Base-by-base conservation (phyloP, 345 rosid species). In the Melaleuca quinquenervia region DNA sequence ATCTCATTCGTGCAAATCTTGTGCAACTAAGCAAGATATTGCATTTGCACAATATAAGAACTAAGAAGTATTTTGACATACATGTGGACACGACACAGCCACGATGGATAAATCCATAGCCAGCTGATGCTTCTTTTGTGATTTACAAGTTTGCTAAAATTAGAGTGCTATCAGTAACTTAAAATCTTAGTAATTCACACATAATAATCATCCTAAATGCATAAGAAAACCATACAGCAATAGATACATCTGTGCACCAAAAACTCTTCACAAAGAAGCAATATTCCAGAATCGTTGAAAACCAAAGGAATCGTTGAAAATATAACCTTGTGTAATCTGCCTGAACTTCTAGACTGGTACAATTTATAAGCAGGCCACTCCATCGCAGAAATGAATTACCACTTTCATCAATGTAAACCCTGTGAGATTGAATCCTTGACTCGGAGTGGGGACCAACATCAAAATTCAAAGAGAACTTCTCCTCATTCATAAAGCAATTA, bases 301-400 rank as follows among this genome's bases (percentile, higher is more conserved):
- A n/a, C 82, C 84, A 55, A 86, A 86, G 76, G 41, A 22, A 56
- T 5, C 53, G 14, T 83, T 49, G 45, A 53, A 83, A 90, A 89
- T 84, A 89, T 85, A 84, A 96, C 98, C 96, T 94, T 64, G 93
- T 87, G 88, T 94, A 97, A 87, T 97, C 99, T 84, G 91, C 97
- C 91, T 95, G 98, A 86, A 97, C 91, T 90, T 96, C 98, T 56
- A 93, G 88, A 88, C 96, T 91, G 86, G 84, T 51, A 62, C 92
- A 91, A 84, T 96, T 96, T 49, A 96, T 87, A 8, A 96, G 94
- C 89, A 95, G 91, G 60, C 98, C 99, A 86, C 96, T 93, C 99
- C 99, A 96, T 55, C 89, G 92, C 84, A 93, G 82, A 86, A 95
- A 96, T 83, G 90, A 84, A 60, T 88, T 88, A 53, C 93, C 94